phyloP scores from a whole-genome alignment of 148 eudicot species.

The Arbutus unedo region DNA sequence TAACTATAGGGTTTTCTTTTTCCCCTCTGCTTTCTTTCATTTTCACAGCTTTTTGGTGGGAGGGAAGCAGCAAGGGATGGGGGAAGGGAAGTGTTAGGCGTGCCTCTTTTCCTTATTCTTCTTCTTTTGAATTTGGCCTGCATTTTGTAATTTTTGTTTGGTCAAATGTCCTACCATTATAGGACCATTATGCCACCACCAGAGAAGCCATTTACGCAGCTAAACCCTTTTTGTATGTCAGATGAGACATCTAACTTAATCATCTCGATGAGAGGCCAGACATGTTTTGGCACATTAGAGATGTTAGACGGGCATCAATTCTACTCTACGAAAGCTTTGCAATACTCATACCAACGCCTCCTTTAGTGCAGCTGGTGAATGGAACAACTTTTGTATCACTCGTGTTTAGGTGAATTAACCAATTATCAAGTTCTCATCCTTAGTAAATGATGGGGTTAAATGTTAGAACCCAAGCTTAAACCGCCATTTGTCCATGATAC shows the following conservation, averaged over 20 bases:
- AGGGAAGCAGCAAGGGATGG: conserved; percentile 9
- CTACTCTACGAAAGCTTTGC: too few relatives aligned
- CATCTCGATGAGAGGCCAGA: neutral
- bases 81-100: neutral
- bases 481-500: too few relatives aligned
- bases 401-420: too few relatives aligned
- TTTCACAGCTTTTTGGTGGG: conserved; percentile 26
- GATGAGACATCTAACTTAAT: neutral
- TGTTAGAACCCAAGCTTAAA: too few relatives aligned
- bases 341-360: too few relatives aligned
- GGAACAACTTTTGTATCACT: too few relatives aligned
- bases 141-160: neutral
- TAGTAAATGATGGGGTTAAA: too few relatives aligned
- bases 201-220: too few relatives aligned
- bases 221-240: too few relatives aligned
- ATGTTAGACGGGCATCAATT: neutral
- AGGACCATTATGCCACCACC: conserved; percentile 6
- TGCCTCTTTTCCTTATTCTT: neutral
- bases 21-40: conserved; percentile 18
- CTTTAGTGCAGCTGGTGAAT: too few relatives aligned
- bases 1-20: neutral
- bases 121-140: neutral
- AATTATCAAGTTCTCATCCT: too few relatives aligned
- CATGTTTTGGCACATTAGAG: neutral
- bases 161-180: neutral